Evolutionary conservation across 208 protist species (phyloP).

Genomic region (Acanthamoeba divionensis): DNA sequence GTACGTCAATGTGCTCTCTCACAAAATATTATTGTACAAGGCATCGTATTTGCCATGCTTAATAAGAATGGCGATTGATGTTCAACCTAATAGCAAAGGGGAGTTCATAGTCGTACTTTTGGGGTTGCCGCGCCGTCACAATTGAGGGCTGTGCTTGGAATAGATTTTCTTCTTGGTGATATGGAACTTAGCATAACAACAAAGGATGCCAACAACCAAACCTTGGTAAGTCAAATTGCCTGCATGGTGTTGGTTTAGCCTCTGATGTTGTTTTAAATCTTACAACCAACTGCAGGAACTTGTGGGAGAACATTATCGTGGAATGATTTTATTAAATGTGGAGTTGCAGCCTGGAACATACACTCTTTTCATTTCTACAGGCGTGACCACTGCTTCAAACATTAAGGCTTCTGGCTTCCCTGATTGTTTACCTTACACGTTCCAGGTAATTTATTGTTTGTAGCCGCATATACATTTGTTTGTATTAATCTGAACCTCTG

Average conservation of each 20-base stretch:
- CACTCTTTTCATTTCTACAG: too few species aligned
- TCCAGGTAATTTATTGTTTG: not conserved
- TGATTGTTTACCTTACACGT: not conserved
- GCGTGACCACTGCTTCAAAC: too few species aligned
- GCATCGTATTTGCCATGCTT: too few species aligned
- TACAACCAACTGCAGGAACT: not conserved
- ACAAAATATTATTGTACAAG: too few species aligned
- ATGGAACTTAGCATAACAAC: conserved; percentile 1
- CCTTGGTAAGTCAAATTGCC: not conserved
- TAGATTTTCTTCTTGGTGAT: conserved; percentile 33
- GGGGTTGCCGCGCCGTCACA: not conserved
- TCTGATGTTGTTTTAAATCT: not conserved
- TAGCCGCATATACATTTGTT: too few species aligned
- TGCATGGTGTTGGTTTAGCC: not conserved
- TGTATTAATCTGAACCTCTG: too few species aligned
- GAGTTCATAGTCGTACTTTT: too few species aligned
- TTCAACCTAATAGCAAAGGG: too few species aligned
- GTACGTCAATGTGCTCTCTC: too few species aligned
- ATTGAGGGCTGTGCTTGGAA: not conserved
- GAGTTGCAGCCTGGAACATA: not conserved
- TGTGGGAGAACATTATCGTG: not conserved
- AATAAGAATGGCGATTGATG: too few species aligned
- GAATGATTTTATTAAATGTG: not conserved
- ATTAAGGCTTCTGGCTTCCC: not conserved
- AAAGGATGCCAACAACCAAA: not conserved